Conservation (phyloP, 305 asterid genomes). For the Euphrasia arctica region DNA sequence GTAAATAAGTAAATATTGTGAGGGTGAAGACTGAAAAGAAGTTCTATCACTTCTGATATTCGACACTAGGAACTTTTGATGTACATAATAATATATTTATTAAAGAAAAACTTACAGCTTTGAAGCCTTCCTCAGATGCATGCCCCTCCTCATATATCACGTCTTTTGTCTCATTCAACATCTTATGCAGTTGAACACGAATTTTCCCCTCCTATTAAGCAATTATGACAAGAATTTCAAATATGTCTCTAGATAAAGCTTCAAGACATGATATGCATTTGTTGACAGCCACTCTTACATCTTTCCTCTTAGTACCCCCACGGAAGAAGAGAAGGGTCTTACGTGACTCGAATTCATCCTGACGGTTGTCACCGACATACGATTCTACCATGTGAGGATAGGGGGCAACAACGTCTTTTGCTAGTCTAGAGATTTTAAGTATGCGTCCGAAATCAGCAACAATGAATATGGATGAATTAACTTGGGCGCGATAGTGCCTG, state of each 20-base stretch:
- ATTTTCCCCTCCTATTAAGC: slow-evolving; percentile 77
- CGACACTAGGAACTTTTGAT: neutral
- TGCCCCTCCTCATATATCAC: slow-evolving; percentile 63
- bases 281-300: slow-evolving; percentile 41
- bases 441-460: slow-evolving; percentile 97
- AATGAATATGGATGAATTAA: slow-evolving; percentile 66
- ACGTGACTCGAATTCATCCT: slow-evolving; percentile 65
- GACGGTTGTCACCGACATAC: slow-evolving; percentile 42
- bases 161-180: slow-evolving; percentile 54
- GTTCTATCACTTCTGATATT: neutral
- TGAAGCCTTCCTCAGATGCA: slow-evolving; percentile 81
- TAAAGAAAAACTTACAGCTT: slow-evolving; percentile 59
- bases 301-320: slow-evolving; percentile 83
- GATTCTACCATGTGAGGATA: slow-evolving; percentile 79
- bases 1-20: too few species aligned
- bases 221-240: slow-evolving; percentile 19
- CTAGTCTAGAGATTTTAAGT: slow-evolving; percentile 52
- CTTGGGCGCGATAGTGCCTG: slow-evolving; percentile 58
- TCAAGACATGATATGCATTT: slow-evolving; percentile 1
- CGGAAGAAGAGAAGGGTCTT: slow-evolving; percentile 81
- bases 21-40: too few species aligned
- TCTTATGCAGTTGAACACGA: slow-evolving; percentile 56
- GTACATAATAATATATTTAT: neutral
- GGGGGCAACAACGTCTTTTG: slow-evolving; percentile 92
- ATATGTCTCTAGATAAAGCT: slow-evolving; percentile 5